phyloP scores from a whole-genome alignment of 1,284 basidiomycete species.

The Quambalaria eucalypti region DNA sequence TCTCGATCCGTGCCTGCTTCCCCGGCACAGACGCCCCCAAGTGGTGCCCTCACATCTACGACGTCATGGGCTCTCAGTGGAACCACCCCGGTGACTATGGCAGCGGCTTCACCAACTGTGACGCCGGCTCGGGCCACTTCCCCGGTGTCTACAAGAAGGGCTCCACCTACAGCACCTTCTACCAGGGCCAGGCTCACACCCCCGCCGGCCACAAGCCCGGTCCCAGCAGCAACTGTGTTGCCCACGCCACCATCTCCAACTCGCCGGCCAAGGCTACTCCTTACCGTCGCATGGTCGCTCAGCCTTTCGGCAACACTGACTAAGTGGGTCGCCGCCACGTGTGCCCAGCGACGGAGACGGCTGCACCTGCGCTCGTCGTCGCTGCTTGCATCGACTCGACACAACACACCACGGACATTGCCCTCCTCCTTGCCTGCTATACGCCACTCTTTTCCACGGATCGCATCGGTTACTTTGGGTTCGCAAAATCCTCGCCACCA shows the following conservation, averaged over 20 bases:
- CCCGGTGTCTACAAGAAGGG: constrained; percentile 15
- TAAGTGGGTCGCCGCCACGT: too few relatives aligned
- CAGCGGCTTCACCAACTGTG: constrained; percentile 21
- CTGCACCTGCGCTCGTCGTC: too few relatives aligned
- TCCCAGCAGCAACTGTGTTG: constrained; percentile 12
- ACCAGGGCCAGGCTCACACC: constrained; percentile 18
- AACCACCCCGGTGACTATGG: constrained; percentile 17
- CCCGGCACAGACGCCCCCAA: constrained; percentile 13
- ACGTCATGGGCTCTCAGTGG: constrained; percentile 20
- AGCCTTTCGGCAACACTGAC: not conserved
- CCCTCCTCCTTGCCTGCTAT: too few relatives aligned
- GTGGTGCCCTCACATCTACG: constrained; percentile 30
- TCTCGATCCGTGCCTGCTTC: constrained; percentile 28
- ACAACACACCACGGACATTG: too few relatives aligned
- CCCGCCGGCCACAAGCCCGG: constrained; percentile 16
- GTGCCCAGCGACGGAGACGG: too few relatives aligned
- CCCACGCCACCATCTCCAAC: not conserved
- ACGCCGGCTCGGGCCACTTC: constrained; percentile 17
- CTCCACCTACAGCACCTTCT: constrained; percentile 16
- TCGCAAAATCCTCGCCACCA: too few relatives aligned
- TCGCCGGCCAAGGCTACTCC: not conserved
- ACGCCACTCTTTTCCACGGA: too few relatives aligned
- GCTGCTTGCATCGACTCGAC: too few relatives aligned
- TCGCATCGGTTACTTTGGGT: too few relatives aligned
- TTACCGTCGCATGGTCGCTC: not conserved